Evolutionary conservation across 1,139 yeast species (phyloP), one percentile per base, ranked within the genome.

Genomic region (Zygoascus meyerae): DNA sequence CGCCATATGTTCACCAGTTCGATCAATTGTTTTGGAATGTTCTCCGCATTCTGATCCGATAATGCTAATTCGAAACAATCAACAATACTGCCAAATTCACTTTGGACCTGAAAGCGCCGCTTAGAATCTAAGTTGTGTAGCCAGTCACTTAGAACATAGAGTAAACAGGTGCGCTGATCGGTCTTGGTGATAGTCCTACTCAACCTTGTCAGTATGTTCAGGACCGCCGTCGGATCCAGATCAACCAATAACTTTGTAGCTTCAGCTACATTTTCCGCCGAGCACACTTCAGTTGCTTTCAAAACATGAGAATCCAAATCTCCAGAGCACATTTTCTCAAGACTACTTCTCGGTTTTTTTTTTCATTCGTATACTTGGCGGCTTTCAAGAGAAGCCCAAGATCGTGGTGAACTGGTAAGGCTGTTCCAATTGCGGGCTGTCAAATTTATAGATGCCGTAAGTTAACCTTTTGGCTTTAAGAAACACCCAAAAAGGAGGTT

Each of bases 1-100:
- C 40, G 16, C 59, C 59, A 55, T 5, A 55, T 37, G 11, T 33
- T 32, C 7, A 52, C 35, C 43, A 55, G 37, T 15, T 48, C 50
- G 15, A 35, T 40, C 21, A 55, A 41, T 14, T 44, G 40, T 18
- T 18, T 15, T 9, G 37, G 29, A 5, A 21, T 21, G 7, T 21
- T 21, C 6, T 21, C 26, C 4, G 26, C 26, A 5, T 7, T 7
- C 26, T 21, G 26, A 21, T 21, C 26, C 26, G 7, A 21, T 7
- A 21, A 21, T 21, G 26, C 26, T 7, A 21, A 7, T 5, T 21
- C 7, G 26, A 21, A 21, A 21, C 26, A 21, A 21, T 21, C 26
- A 21, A 21, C 7, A 21, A 21, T 21, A 21, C 26, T 4, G 7
- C 26, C 26, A 21, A 21, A 21, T 21, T 21, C 26, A 5, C 26